These are phyloP conservation scores for Umbilicaria muhlenbergii DNA, from an alignment of 495 filamentous ascomycete genomes.

Conservation along the genomic window DNA sequence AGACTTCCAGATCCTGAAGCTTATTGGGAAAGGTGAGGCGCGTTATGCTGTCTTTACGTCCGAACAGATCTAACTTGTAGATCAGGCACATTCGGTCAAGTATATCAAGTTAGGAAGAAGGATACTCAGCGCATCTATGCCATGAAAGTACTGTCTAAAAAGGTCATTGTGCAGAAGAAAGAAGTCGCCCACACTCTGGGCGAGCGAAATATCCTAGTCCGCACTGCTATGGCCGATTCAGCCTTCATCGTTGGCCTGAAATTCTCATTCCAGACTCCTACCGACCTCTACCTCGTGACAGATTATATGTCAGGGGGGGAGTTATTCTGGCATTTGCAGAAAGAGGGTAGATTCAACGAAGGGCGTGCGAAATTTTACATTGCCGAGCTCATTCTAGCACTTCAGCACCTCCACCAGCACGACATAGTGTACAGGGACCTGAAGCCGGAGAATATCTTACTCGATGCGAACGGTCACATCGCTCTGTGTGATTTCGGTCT, in stretches of 20 bases:
- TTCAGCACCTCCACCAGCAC: conserved; percentile 89
- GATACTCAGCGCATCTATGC: conserved; percentile 93
- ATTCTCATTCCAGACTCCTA: conserved; percentile 96
- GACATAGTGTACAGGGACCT: conserved; percentile 95
- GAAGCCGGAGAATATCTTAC: conserved; percentile 73
- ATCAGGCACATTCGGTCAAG: conserved; percentile 86
- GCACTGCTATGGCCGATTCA: conserved; percentile 88
- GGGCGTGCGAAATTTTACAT: conserved; percentile 97
- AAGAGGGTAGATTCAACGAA: conserved; percentile 91
- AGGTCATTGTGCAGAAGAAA: conserved; percentile 99
- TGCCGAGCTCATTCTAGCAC: conserved; percentile 86
- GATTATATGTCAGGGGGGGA: conserved; percentile 99
- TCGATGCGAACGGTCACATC: conserved; percentile 76
- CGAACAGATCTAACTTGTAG: not conserved
- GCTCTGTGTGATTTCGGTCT: conserved; percentile 81
- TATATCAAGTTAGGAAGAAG: conserved; percentile 98
- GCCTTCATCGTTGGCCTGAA: conserved; percentile 97
- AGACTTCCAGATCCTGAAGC: conserved; percentile 87
- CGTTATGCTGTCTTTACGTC: not conserved
- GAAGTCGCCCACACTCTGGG: conserved; percentile 94
- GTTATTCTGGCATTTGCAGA: conserved; percentile 96
- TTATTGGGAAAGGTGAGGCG: conserved; percentile 72
- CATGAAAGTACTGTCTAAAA: conserved; percentile 98
- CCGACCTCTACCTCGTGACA: conserved; percentile 94
- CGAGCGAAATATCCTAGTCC: conserved; percentile 91